phyloP scores from a whole-genome alignment of 2,329 filamentous ascomycete genomes.

The Cercospora berteroae region DNA sequence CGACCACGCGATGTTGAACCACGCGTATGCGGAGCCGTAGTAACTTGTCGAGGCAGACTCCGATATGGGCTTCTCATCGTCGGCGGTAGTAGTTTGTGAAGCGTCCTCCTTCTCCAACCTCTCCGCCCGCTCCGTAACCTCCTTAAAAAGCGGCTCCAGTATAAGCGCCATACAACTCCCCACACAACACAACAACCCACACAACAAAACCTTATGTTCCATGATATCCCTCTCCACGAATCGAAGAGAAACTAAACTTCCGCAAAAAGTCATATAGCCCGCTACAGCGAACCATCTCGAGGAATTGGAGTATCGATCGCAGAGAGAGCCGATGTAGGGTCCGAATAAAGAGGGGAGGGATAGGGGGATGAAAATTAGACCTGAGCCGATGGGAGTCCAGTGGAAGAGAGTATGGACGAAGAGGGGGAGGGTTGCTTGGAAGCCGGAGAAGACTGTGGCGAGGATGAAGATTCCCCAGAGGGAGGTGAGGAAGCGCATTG shows the following conservation, averaged over 20 bases:
- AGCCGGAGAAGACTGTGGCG: slow-evolving; percentile 22
- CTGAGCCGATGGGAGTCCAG: slow-evolving; percentile 24
- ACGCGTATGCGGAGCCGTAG: slow-evolving; percentile 55
- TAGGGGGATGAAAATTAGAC: slow-evolving; percentile 30
- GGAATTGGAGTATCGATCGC: slow-evolving; percentile 20
- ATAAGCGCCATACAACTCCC: slow-evolving; percentile 24
- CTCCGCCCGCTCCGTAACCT: slow-evolving; percentile 24
- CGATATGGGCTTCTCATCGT: too few relatives aligned
- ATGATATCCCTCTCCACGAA: slow-evolving; percentile 18
- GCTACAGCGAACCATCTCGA: slow-evolving; percentile 24
- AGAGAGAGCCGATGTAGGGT: slow-evolving; percentile 23
- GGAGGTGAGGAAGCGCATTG: slow-evolving; percentile 22
- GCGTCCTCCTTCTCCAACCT: slow-evolving; percentile 18
- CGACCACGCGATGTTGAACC: slow-evolving; percentile 32
- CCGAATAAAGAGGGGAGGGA: slow-evolving; percentile 26
- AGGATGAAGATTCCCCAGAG: slow-evolving; percentile 27
- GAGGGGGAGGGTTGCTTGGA: slow-evolving; percentile 27
- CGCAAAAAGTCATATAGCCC: slow-evolving; percentile 19
- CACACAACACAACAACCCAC: slow-evolving; percentile 21
- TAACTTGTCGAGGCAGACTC: neutral
- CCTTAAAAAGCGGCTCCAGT: slow-evolving; percentile 26
- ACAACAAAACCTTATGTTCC: slow-evolving; percentile 22
- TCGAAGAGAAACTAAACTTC: slow-evolving; percentile 20
- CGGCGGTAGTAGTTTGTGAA: too few relatives aligned
- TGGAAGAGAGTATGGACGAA: slow-evolving; percentile 21